Percentiles rank a stretch among this genome's conserved stretches.
phyloP scores from a whole-genome alignment of 768 basidiomycete species.

The Kondoa malvinella region DNA sequence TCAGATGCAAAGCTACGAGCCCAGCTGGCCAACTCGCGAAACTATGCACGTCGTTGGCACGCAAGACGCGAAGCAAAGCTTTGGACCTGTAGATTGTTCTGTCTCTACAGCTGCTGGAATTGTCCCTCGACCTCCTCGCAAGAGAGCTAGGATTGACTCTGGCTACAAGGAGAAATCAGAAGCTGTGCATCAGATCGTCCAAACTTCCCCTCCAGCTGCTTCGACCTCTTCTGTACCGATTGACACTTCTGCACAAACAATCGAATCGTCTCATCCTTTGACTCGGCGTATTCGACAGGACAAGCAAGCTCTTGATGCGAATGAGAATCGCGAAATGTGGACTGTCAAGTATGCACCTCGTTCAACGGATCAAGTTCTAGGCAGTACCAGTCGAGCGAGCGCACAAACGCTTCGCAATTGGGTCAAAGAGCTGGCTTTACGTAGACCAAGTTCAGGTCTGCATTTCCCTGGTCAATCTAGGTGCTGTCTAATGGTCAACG shows the following conservation, averaged over 20 bases:
- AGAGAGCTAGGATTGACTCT: not conserved
- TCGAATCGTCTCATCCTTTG: not conserved
- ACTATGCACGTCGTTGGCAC: not conserved
- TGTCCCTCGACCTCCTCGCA: not conserved
- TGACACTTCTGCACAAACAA: not conserved
- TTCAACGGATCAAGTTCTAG: conserved; percentile 55
- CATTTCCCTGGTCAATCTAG: not conserved
- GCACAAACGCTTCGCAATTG: conserved; percentile 60
- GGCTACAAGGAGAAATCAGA: not conserved
- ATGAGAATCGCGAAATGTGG: conserved; percentile 40
- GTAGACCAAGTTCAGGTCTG: not conserved
- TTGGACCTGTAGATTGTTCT: not conserved
- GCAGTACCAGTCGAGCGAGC: conserved; percentile 45
- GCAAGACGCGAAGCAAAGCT: not conserved
- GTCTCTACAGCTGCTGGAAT: not conserved
- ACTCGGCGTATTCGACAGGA: not conserved
- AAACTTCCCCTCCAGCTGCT: not conserved
- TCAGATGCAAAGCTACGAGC: not conserved
- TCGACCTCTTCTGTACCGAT: not conserved
- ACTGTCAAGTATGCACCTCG: conserved; percentile 57
- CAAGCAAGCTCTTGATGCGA: not conserved
- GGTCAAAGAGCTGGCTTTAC: conserved; percentile 37
- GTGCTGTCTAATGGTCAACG: not conserved
- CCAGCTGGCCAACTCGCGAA: not conserved
- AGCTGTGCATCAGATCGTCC: not conserved